Percentiles rank a stretch among this genome's conserved stretches.
phyloP scores from a whole-genome alignment of 2,329 filamentous ascomycete species.

The Stachybotrys chartarum region DNA sequence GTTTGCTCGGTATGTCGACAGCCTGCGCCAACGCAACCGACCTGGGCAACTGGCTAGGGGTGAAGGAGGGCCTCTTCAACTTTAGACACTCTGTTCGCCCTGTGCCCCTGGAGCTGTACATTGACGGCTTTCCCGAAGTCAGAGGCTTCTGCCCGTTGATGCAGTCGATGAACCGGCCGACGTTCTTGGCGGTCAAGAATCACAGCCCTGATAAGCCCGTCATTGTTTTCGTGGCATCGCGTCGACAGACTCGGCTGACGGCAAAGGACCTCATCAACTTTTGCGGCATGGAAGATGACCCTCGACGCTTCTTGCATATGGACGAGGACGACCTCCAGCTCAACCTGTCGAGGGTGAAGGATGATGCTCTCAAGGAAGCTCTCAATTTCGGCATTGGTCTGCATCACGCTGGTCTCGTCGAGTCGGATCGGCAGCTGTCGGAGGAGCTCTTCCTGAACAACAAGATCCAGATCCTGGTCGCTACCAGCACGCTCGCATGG shows the following conservation, averaged over 20 bases:
- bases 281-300: constrained; percentile 98
- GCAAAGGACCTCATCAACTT: constrained; percentile 96
- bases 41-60: constrained; percentile 91
- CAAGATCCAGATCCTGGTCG: constrained; percentile 95
- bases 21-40: constrained; percentile 95
- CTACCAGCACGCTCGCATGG: constrained; percentile 95
- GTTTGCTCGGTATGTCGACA: constrained; percentile 97
- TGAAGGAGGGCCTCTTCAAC: constrained; percentile 93
- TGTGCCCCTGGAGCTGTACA: constrained; percentile 91
- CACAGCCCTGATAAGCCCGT: constrained; percentile 96
- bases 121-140: constrained; percentile 93
- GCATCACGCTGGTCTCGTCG: constrained; percentile 93
- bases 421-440: constrained; percentile 82
- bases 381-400: constrained; percentile 94
- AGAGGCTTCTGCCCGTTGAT: constrained; percentile 94
- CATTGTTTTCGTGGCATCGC: constrained; percentile 95
- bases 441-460: constrained; percentile 96
- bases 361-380: constrained; percentile 87
- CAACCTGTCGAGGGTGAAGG: constrained; percentile 85
- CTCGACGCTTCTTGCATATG: constrained; percentile 86
- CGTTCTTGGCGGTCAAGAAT: constrained; percentile 91
- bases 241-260: constrained; percentile 88
- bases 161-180: constrained; percentile 98
- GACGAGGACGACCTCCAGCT: constrained; percentile 87
- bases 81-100: constrained; percentile 95